Conservation (phyloP, 345 rosid genomes). For the Linum usitatissimum region DNA sequence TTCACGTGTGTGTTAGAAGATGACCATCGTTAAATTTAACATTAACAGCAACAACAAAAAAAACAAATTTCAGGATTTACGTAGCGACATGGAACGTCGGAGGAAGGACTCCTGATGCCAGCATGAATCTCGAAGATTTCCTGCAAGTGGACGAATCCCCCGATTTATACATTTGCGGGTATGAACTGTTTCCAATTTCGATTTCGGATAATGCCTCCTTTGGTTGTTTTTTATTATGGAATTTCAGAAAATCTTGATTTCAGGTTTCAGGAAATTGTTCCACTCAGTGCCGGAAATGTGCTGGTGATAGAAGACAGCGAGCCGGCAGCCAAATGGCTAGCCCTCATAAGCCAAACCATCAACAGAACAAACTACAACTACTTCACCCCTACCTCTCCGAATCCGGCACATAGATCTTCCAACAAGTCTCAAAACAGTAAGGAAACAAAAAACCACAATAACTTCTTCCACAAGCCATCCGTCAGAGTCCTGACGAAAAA, state of each 20-base stretch:
- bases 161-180: slow-evolving; percentile 90
- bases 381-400: slow-evolving; percentile 16
- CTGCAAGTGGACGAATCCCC: slow-evolving; percentile 72
- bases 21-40: slow-evolving; percentile 3
- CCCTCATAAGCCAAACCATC: slow-evolving; percentile 70
- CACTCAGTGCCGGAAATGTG: slow-evolving; percentile 90
- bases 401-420: slow-evolving; percentile 21
- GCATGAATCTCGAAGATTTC: slow-evolving; percentile 77
- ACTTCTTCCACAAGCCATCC: slow-evolving; percentile 60
- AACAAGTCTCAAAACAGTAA: slow-evolving; percentile 17
- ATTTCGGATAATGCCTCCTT: neutral
- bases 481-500: slow-evolving; percentile 63
- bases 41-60: neutral
- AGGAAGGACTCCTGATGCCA: slow-evolving; percentile 64
- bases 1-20: neutral
- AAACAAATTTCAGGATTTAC: slow-evolving; percentile 48
- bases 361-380: slow-evolving; percentile 43
- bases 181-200: slow-evolving; percentile 15
- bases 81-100: slow-evolving; percentile 94
- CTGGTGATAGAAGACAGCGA: slow-evolving; percentile 86
- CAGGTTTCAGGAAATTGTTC: slow-evolving; percentile 98
- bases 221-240: neutral
- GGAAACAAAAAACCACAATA: slow-evolving; percentile 37
- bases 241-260: neutral
- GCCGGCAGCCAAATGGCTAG: slow-evolving; percentile 92